Percentiles rank a stretch among this genome's conserved stretches.
These are phyloP conservation scores for Plasmodium reichenowi DNA, from an alignment of 169 alveolate species.

Conservation along the genomic window DNA sequence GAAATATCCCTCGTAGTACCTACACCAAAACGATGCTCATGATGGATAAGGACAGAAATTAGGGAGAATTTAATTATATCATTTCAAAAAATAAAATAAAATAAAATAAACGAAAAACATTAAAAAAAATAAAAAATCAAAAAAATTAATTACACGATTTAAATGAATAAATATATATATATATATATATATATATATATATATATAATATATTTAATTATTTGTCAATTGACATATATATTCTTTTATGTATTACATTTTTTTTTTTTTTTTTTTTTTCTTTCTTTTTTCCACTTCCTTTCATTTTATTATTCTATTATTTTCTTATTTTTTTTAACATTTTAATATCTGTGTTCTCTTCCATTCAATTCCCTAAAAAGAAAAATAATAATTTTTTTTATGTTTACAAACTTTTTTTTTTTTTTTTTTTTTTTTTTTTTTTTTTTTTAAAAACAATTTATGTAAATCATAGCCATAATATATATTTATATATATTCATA, in stretches of 20 bases:
- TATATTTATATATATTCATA: too few species aligned
- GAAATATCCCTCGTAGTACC: constrained; percentile 47
- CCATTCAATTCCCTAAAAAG: constrained; percentile 58
- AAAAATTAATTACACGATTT: too few species aligned
- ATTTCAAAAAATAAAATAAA: too few species aligned
- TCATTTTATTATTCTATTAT: not conserved
- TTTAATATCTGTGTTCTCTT: constrained; percentile 62
- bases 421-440: not conserved
- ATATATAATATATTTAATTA: too few species aligned
- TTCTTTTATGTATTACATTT: too few species aligned
- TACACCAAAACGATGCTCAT: constrained; percentile 41
- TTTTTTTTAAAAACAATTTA: not conserved
- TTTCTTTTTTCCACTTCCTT: not conserved
- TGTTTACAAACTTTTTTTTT: not conserved
- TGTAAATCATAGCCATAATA: too few species aligned
- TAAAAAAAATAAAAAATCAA: too few species aligned
- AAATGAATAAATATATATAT: too few species aligned
- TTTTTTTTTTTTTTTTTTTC: not conserved
- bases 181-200: too few species aligned
- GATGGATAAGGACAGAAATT: constrained; percentile 18
- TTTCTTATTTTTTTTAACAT: not conserved
- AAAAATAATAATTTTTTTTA: not conserved
- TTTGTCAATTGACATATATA: not conserved
- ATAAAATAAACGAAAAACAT: too few species aligned
- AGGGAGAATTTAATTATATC: not conserved